A percentile compares a stretch with the other conserved stretches of the same genome.
phyloP scores from a whole-genome alignment of 768 basidiomycete genomes.

The Pholiota molesta region DNA sequence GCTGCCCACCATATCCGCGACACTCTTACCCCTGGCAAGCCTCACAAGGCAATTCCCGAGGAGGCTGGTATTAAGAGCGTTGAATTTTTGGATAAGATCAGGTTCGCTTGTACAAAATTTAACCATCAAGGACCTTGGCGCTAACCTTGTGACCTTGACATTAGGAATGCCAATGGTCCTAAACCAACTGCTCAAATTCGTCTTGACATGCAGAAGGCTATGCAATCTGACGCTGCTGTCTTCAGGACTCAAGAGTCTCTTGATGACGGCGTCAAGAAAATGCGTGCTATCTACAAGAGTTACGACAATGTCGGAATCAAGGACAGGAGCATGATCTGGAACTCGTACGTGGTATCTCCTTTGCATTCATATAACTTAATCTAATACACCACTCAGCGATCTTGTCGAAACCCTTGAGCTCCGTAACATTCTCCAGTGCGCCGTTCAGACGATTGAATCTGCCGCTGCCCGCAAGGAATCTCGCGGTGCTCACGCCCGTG shows the following conservation, averaged over 20 bases:
- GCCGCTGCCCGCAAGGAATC: conserved; percentile 96
- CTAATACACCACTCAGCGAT: conserved; percentile 57
- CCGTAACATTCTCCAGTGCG: conserved; percentile 93
- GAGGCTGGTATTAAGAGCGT: conserved; percentile 86
- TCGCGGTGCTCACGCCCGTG: conserved; percentile 97
- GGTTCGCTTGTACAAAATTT: conserved; percentile 35
- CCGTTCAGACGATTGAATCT: conserved; percentile 92
- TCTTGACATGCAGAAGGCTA: conserved; percentile 97
- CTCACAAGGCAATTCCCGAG: conserved; percentile 86
- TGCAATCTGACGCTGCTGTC: conserved; percentile 97
- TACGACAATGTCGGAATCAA: conserved; percentile 94
- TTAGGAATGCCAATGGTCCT: conserved; percentile 75
- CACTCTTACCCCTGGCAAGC: conserved; percentile 84
- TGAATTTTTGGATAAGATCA: conserved; percentile 87
- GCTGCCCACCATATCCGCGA: conserved; percentile 97
- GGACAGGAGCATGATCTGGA: conserved; percentile 99
- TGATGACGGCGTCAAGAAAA: conserved; percentile 90
- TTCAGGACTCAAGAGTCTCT: conserved; percentile 91
- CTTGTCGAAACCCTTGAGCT: conserved; percentile 97
- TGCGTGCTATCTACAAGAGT: conserved; percentile 84
- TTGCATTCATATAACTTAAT: neutral
- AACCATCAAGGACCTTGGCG: conserved; percentile 4
- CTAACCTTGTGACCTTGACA: conserved; percentile 8
- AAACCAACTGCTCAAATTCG: conserved; percentile 90
- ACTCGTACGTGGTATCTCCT: conserved; percentile 66